Conservation (phyloP, 768 basidiomycete species). For the Auriscalpium orientale region DNA sequence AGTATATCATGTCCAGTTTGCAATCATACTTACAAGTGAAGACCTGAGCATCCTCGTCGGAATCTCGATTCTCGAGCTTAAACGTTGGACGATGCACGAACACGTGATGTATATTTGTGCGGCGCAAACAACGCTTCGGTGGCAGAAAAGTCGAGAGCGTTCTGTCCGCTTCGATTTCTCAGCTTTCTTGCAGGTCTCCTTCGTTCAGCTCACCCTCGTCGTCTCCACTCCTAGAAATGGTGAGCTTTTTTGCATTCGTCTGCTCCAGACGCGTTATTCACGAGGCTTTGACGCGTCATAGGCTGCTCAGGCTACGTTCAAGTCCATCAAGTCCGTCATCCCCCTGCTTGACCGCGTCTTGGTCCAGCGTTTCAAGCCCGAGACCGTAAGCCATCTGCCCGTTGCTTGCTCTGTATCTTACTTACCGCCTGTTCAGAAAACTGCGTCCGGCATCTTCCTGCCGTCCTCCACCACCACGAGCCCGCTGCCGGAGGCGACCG, state of each 20-base stretch:
- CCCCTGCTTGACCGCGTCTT: conserved; percentile 95
- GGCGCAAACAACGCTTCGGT: background rate
- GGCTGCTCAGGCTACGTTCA: conserved; percentile 91
- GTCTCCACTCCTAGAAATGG: background rate
- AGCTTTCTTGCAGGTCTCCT: background rate
- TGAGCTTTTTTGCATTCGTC: background rate
- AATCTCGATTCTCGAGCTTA: too few species aligned
- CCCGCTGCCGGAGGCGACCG: conserved; percentile 95
- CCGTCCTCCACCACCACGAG: conserved; percentile 80
- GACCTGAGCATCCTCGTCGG: background rate
- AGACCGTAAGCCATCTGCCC: conserved; percentile 58
- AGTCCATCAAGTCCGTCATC: conserved; percentile 82
- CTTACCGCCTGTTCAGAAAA: conserved; percentile 59
- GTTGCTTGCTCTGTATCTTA: background rate
- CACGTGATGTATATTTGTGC: background rate
- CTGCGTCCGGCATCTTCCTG: conserved; percentile 91
- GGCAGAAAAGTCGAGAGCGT: conserved; percentile 3
- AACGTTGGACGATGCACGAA: background rate
- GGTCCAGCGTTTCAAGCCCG: conserved; percentile 95
- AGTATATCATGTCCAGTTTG: conserved; percentile 1
- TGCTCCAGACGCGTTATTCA: too few species aligned
- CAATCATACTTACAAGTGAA: background rate
- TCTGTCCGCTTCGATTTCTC: conserved; percentile 1
- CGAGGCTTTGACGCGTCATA: conserved; percentile 17
- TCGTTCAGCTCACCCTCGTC: background rate